phyloP scores from a whole-genome alignment of 2,329 filamentous ascomycete genomes.

The Aphanoascus verrucosus region DNA sequence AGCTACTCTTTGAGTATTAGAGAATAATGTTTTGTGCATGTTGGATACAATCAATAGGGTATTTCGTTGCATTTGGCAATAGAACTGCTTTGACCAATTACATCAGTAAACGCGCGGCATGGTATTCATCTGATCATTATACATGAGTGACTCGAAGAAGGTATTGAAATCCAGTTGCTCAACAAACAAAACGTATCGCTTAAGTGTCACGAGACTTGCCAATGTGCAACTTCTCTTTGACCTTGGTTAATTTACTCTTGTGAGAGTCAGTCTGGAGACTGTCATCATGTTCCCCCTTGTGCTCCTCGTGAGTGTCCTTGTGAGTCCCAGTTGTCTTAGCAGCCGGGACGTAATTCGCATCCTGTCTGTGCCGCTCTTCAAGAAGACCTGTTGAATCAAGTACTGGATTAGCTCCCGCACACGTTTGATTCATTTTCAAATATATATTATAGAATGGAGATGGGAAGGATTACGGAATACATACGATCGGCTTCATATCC shows the following conservation, averaged over 20 bases:
- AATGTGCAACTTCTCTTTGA: slow-evolving; percentile 29
- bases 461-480: slow-evolving; percentile 15
- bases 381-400: slow-evolving; percentile 9
- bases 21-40: background rate
- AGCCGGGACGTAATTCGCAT: background rate
- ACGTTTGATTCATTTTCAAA: too few species aligned
- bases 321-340: background rate
- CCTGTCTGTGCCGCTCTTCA: slow-evolving; percentile 9
- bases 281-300: background rate
- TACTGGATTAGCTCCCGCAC: background rate
- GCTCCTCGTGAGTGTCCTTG: background rate
- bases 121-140: too few species aligned
- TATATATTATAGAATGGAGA: too few species aligned
- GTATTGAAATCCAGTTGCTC: too few species aligned
- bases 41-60: background rate
- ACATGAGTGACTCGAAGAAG: too few species aligned
- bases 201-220: slow-evolving; percentile 15
- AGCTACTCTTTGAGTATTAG: slow-evolving; percentile 56
- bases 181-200: too few species aligned
- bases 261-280: slow-evolving; percentile 10
- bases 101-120: too few species aligned
- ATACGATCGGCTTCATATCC: slow-evolving; percentile 56
- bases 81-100: background rate
- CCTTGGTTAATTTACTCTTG: slow-evolving; percentile 15
- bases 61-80: background rate